phyloP scores from a whole-genome alignment of 1,284 basidiomycete genomes.

The Moesziomyces aphidis region DNA sequence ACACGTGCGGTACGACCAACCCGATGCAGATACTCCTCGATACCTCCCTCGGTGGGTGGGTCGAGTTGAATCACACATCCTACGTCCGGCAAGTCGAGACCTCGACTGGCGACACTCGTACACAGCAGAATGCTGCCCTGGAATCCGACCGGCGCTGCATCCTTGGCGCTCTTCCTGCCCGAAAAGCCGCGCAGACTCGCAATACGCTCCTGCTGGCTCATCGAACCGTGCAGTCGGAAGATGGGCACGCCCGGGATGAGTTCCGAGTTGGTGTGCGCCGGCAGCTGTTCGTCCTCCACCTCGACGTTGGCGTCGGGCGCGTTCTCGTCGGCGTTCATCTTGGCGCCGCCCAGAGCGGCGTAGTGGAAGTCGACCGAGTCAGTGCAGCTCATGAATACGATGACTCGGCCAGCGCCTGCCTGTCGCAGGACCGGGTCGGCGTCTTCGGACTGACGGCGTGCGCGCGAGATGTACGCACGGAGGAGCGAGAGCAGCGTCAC shows the following conservation, averaged over 20 bases:
- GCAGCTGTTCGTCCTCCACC: constrained; percentile 57
- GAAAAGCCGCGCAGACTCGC: constrained; percentile 86
- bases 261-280: constrained; percentile 71
- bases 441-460: constrained; percentile 57
- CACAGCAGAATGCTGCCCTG: constrained; percentile 81
- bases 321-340: constrained; percentile 73
- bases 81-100: constrained; percentile 95
- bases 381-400: constrained; percentile 96
- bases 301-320: constrained; percentile 36
- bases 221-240: constrained; percentile 93
- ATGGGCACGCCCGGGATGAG: constrained; percentile 80
- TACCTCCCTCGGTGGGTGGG: constrained; percentile 94
- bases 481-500: constrained; percentile 87
- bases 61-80: constrained; percentile 95
- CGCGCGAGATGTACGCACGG: constrained; percentile 73
- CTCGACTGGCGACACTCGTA: constrained; percentile 96
- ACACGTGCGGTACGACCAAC: constrained; percentile 97
- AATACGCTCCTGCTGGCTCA: constrained; percentile 83
- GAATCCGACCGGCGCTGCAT: constrained; percentile 15
- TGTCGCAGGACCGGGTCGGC: constrained; percentile 25
- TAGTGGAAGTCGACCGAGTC: constrained; percentile 98
- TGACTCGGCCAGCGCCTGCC: constrained; percentile 73
- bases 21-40: constrained; percentile 95
- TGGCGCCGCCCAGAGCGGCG: constrained; percentile 81
- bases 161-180: constrained; percentile 12